phyloP scores from a whole-genome alignment of 2,329 filamentous ascomycete genomes.

The Colletotrichum falcatum region DNA sequence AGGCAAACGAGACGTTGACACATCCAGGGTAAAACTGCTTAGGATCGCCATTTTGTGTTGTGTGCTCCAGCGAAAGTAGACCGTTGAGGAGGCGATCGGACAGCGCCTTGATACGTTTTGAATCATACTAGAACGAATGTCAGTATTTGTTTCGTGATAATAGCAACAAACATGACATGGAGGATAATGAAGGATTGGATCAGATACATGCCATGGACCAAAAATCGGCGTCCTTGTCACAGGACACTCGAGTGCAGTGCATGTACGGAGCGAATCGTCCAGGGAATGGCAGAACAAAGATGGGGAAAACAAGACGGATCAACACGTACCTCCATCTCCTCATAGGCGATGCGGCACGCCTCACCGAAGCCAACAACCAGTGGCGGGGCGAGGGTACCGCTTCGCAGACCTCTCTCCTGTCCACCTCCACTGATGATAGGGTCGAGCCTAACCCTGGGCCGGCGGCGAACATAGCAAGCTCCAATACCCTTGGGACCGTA shows the following conservation, averaged over 20 bases:
- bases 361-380: conserved; percentile 94
- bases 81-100: conserved; percentile 87
- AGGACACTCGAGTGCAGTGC: conserved; percentile 88
- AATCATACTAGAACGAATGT: conserved; percentile 78
- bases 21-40: conserved; percentile 92
- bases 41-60: conserved; percentile 87
- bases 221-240: conserved; percentile 69
- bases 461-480: conserved; percentile 93
- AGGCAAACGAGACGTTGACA: conserved; percentile 98
- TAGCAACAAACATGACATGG: neutral
- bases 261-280: conserved; percentile 83
- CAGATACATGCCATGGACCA: conserved; percentile 79
- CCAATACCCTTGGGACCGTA: conserved; percentile 98
- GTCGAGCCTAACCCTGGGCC: conserved; percentile 92
- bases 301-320: conserved; percentile 28
- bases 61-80: conserved; percentile 91
- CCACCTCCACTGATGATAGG: conserved; percentile 97
- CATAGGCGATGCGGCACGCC: conserved; percentile 89
- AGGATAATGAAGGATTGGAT: conserved; percentile 44
- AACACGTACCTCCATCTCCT: conserved; percentile 87
- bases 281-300: conserved; percentile 42
- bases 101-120: conserved; percentile 82
- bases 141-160: conserved; percentile 19
- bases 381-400: conserved; percentile 91
- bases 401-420: conserved; percentile 93